Percentiles rank a stretch among this genome's conserved stretches.
These are phyloP conservation scores for Tritrichomonas musculus DNA, from an alignment of 208 protist genomes.

Conservation along the genomic window DNA sequence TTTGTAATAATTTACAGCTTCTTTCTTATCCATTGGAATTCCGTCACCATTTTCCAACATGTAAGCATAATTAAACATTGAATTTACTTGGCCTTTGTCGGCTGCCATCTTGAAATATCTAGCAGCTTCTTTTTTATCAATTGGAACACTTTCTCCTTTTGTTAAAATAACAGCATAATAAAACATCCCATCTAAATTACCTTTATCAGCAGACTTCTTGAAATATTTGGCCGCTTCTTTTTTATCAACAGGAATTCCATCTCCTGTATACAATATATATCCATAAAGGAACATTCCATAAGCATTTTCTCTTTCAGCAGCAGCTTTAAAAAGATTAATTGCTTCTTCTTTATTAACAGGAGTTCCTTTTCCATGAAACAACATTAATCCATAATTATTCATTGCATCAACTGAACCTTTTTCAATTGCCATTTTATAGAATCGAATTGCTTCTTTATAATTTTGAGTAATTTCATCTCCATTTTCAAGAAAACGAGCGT, in stretches of 20 bases:
- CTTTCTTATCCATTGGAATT: neutral
- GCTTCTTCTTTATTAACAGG: neutral
- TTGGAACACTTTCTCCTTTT: neutral
- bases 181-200: neutral
- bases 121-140: neutral
- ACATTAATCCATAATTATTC: neutral
- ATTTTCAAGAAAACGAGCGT: neutral
- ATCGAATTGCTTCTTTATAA: neutral
- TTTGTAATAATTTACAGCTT: neutral
- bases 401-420: neutral
- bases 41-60: neutral
- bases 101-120: conserved; percentile 6
- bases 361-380: neutral
- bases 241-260: neutral
- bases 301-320: neutral
- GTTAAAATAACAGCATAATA: neutral
- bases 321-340: neutral
- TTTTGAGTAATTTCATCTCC: neutral
- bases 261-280: neutral
- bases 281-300: neutral
- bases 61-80: neutral
- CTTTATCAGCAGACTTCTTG: neutral
- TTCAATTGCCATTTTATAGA: neutral
- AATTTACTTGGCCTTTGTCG: neutral
- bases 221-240: neutral